Percentiles rank a stretch among this genome's conserved stretches.
phyloP scores from a whole-genome alignment of 2,329 filamentous ascomycete genomes.

The Fusarium sp. region DNA sequence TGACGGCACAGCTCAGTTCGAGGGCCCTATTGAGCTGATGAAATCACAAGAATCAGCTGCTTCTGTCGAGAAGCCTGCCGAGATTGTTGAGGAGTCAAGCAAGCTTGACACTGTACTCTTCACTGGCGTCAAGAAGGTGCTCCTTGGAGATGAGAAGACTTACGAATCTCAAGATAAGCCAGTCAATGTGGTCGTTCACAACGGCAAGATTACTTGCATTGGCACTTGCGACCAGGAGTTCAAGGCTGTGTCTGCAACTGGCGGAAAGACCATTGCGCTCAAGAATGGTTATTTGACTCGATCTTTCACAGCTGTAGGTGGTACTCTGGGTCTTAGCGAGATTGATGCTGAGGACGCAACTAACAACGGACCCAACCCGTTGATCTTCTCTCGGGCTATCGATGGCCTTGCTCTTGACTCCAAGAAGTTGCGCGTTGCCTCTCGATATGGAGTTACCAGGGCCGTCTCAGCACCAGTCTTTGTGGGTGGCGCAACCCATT shows the following conservation, averaged over 20 bases:
- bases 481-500: slow-evolving; percentile 53
- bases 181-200: slow-evolving; percentile 60
- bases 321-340: slow-evolving; percentile 68
- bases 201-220: slow-evolving; percentile 65
- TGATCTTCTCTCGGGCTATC: slow-evolving; percentile 65
- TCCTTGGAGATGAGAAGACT: slow-evolving; percentile 56
- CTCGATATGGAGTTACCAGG: slow-evolving; percentile 65
- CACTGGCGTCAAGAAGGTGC: slow-evolving; percentile 62
- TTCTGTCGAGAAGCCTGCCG: slow-evolving; percentile 52
- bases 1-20: slow-evolving; percentile 65
- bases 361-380: slow-evolving; percentile 59
- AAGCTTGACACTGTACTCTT: slow-evolving; percentile 58
- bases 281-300: slow-evolving; percentile 68
- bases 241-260: slow-evolving; percentile 46
- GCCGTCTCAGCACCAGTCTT: slow-evolving; percentile 66
- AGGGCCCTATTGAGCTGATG: slow-evolving; percentile 61
- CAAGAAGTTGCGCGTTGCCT: slow-evolving; percentile 64
- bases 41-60: slow-evolving; percentile 56
- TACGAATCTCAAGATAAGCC: slow-evolving; percentile 47
- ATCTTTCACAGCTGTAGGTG: slow-evolving; percentile 69
- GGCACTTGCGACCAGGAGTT: slow-evolving; percentile 61
- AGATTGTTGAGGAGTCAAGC: slow-evolving; percentile 54
- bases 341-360: slow-evolving; percentile 67
- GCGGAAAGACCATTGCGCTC: slow-evolving; percentile 56
- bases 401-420: slow-evolving; percentile 65